Base-by-base conservation (phyloP, 441 rosid species). In the Lepidium campestre region DNA sequence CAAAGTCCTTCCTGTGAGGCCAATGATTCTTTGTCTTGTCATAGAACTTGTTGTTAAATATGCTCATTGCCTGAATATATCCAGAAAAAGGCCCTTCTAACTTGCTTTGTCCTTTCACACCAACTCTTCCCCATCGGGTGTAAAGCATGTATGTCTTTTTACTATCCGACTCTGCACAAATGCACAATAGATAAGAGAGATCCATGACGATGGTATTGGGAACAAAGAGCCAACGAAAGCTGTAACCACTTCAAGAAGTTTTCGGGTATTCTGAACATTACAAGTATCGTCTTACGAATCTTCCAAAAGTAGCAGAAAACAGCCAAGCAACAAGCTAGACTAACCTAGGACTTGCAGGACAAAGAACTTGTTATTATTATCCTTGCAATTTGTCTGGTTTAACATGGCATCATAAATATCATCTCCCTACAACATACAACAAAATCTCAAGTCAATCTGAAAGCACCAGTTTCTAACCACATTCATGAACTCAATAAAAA, bases 71-170 rank as follows among this genome's bases (percentile, higher is more conserved):
- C 29, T 25, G 29, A 25, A 2, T 25, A 1, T 2, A 25, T 25
- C 29, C 29, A 25, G 29, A 0, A 25, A 25, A 85, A 61, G 97
- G 96, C 31, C 96, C 96, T 54, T 71, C 80, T 68, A 86, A n/a
- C 67, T 86, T 93, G 70, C 79, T 85, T 76, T 86, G 97, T 67
- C 97, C 98, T 79, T 81, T 87, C 15, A 86, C 75, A 37, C 96
- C 91, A 71, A 87, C 91, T 76, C 96, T 83, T 19, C 96, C 92
- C 96, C 96, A 90, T 78, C 90, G 83, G 49, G 54, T 67, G 71
- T 81, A 86, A 36, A 84, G 85, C 77, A 82, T 77, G 75, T 77
- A 87, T 58, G 81, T 55, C 29, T 84, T 79, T 39, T 82, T 79
- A 31, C 41, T 82, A 79, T 85, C 88, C 40, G 91, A 84, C 68